phyloP scores from a whole-genome alignment of 2,329 filamentous ascomycete genomes.

The Knoxdaviesia capensis region DNA sequence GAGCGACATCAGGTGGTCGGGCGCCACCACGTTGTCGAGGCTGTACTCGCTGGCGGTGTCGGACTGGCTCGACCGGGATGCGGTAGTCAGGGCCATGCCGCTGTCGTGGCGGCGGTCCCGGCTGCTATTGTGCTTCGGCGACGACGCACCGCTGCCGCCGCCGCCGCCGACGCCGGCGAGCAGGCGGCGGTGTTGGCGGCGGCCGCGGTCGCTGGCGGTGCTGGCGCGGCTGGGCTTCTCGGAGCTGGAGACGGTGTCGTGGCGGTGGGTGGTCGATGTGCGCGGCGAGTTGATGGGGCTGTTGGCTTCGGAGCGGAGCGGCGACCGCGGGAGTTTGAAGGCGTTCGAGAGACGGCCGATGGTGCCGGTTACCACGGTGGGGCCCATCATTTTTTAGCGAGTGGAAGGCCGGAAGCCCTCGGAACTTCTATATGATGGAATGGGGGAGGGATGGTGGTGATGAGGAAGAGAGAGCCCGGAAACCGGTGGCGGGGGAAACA shows the following conservation, averaged over 20 bases:
- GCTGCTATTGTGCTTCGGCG: conserved; percentile 9
- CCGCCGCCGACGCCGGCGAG: no score
- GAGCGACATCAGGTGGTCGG: conserved; percentile 18
- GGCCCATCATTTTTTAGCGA: no score
- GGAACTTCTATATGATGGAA: no score
- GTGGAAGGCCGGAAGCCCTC: no score
- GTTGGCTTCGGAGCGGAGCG: conserved; percentile 4
- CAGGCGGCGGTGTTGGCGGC: no score
- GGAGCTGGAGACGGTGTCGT: not conserved
- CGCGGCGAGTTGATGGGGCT: conserved; percentile 3
- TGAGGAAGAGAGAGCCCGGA: not conserved
- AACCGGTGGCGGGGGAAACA: not conserved
- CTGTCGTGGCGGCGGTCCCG: no score
- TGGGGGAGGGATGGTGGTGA: no score
- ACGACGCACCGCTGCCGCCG: conserved; percentile 15
- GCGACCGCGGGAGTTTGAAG: not conserved
- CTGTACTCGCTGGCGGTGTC: no score
- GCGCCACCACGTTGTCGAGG: conserved; percentile 4
- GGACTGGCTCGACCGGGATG: no score
- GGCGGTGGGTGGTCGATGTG: not conserved
- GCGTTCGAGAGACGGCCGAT: no score
- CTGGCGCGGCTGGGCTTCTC: conserved; percentile 2
- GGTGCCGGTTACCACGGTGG: no score
- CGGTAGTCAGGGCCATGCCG: no score
- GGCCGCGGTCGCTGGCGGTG: conserved; percentile 13